A percentile compares a stretch with the other conserved stretches of the same genome.
Conservation (phyloP, 164 flowering plant genomes). For the Cinnamomum micranthum region DNA sequence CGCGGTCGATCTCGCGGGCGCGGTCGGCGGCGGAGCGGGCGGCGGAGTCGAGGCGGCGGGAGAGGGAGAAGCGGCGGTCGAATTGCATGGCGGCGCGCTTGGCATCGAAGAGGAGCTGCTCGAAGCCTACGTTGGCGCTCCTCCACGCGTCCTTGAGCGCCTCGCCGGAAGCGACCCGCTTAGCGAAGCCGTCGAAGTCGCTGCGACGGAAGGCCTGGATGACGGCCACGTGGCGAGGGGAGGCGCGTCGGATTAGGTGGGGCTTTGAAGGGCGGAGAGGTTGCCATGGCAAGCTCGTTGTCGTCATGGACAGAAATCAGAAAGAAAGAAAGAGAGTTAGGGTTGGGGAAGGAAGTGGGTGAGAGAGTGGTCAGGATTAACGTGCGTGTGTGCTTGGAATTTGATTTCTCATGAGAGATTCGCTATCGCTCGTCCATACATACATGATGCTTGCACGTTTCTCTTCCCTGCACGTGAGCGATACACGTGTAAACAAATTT, state of each 20-base stretch:
- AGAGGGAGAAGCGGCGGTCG: conserved; percentile 63
- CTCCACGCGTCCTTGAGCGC: conserved; percentile 67
- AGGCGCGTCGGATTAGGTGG: conserved; percentile 15
- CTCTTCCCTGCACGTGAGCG: too few relatives aligned
- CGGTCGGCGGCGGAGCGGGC: conserved; percentile 47
- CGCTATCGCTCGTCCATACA: too few relatives aligned
- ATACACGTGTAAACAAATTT: too few relatives aligned
- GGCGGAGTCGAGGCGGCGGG: conserved; percentile 39
- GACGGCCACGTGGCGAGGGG: conserved; percentile 14
- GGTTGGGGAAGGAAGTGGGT: not conserved
- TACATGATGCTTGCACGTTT: too few relatives aligned
- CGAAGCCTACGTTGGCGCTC: conserved; percentile 79
- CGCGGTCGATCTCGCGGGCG: conserved; percentile 69
- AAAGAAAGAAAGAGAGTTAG: not conserved
- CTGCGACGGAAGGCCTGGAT: conserved; percentile 55
- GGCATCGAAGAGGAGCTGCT: conserved; percentile 65
- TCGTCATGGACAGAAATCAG: conserved; percentile 17
- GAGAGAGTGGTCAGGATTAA: too few relatives aligned
- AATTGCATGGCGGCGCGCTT: conserved; percentile 76
- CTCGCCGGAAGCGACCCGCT: conserved; percentile 53
- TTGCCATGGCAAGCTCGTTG: conserved; percentile 48
- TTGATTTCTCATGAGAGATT: too few relatives aligned
- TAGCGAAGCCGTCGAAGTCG: conserved; percentile 69
- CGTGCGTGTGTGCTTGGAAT: too few relatives aligned
- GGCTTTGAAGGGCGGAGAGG: not conserved